A percentile compares a stretch with the other conserved stretches of the same genome.
Conservation (phyloP, 352 stramenopile species). For the Globisporangium paroecandrum region DNA sequence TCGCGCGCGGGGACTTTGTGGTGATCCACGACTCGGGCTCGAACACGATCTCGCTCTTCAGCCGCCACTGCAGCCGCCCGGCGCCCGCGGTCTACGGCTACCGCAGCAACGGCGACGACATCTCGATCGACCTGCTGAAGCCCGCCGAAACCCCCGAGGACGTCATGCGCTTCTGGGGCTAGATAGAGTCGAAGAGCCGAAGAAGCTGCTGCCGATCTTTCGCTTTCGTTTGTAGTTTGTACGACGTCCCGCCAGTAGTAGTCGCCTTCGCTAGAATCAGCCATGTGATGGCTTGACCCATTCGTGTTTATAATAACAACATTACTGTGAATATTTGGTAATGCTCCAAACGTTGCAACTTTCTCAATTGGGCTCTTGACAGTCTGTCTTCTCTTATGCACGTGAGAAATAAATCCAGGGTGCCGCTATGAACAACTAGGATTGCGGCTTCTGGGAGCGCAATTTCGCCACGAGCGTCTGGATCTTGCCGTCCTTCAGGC, state of each 20-base stretch:
- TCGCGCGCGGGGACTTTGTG: conserved; percentile 73
- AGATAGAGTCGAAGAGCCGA: conserved; percentile 3
- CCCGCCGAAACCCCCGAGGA: conserved; percentile 68
- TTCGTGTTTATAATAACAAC: too few species aligned
- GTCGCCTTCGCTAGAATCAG: too few species aligned
- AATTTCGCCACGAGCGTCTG: conserved; percentile 84
- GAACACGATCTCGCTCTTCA: conserved; percentile 89
- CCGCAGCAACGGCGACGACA: conserved; percentile 36
- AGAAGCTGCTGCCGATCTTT: too few species aligned
- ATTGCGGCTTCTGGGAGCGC: conserved; percentile 63
- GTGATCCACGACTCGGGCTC: conserved; percentile 85
- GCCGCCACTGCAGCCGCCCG: conserved; percentile 81
- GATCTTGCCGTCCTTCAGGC: conserved; percentile 94
- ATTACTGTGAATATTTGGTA: too few species aligned
- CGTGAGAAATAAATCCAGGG: too few species aligned
- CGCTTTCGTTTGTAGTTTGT: too few species aligned
- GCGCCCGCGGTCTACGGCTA: conserved; percentile 83
- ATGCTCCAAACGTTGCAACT: not conserved
- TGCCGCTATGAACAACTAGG: not conserved
- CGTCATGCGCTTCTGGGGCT: conserved; percentile 80
- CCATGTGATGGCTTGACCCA: too few species aligned
- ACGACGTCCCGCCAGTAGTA: too few species aligned
- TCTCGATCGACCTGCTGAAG: conserved; percentile 70
- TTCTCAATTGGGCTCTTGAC: too few species aligned
- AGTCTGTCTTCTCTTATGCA: too few species aligned